These are phyloP conservation scores for Prunus salicina DNA, from an alignment of 306 rosid genomes.

Conservation along the genomic window DNA sequence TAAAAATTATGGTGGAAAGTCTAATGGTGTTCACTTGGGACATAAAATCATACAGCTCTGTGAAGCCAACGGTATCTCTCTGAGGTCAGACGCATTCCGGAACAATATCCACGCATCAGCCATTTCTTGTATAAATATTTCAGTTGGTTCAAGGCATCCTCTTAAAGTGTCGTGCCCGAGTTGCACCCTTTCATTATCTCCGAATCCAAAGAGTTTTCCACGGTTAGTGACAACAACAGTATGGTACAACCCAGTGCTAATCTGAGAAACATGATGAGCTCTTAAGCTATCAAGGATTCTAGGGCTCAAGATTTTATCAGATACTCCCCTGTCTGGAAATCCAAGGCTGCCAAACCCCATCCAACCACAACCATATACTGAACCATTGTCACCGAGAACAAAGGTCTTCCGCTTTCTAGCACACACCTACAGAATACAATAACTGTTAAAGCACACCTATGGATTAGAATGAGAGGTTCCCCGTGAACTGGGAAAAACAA, in stretches of 20 bases:
- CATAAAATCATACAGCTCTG: neutral
- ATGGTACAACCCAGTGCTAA: conserved; percentile 86
- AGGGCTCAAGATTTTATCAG: conserved; percentile 70
- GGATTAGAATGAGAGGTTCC: neutral
- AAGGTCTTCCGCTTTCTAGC: conserved; percentile 93
- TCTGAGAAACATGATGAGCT: conserved; percentile 71
- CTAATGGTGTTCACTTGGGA: neutral
- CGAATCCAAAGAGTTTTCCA: conserved; percentile 79
- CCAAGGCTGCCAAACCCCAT: conserved; percentile 98
- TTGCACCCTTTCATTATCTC: conserved; percentile 92
- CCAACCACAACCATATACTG: conserved; percentile 79
- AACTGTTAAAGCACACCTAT: neutral
- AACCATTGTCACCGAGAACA: conserved; percentile 70
- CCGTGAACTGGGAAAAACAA: neutral
- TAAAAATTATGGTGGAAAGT: neutral
- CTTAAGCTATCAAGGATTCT: conserved; percentile 63
- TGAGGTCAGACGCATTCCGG: conserved; percentile 26
- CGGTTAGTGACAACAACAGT: conserved; percentile 65
- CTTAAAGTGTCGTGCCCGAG: conserved; percentile 83
- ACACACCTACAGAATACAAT: conserved; percentile 56
- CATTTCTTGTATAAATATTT: conserved; percentile 51
- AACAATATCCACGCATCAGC: conserved; percentile 32
- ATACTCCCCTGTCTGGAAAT: conserved; percentile 64
- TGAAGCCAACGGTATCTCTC: conserved; percentile 5
- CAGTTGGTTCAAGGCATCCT: conserved; percentile 70